Conservation (phyloP, 2,329 filamentous ascomycete genomes). For the Polychaeton citri region DNA sequence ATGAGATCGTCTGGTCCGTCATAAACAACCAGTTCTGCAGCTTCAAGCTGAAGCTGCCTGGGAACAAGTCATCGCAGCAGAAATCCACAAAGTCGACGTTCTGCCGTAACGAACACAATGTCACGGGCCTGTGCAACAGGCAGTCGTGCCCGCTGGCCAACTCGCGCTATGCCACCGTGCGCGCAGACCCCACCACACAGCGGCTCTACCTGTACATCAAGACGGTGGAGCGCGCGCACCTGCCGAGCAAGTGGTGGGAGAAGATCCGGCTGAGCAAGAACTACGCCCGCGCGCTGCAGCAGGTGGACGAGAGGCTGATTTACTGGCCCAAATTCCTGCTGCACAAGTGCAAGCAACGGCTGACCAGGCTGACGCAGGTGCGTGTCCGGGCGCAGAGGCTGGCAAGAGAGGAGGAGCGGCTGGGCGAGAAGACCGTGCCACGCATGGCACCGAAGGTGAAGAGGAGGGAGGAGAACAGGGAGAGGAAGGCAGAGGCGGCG, state of each 20-base stretch:
- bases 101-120: slow-evolving; percentile 64
- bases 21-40: slow-evolving; percentile 93
- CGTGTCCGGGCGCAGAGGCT: slow-evolving; percentile 63
- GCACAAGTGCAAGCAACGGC: slow-evolving; percentile 92
- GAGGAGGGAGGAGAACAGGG: slow-evolving; percentile 33
- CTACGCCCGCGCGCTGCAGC: slow-evolving; percentile 76
- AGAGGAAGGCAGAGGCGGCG: slow-evolving; percentile 37
- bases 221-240: slow-evolving; percentile 75
- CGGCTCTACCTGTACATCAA: slow-evolving; percentile 95
- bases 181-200: slow-evolving; percentile 66
- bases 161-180: slow-evolving; percentile 82
- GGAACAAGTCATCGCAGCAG: slow-evolving; percentile 28
- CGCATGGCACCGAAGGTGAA: slow-evolving; percentile 83
- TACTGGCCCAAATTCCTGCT: slow-evolving; percentile 92
- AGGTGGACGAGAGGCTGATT: slow-evolving; percentile 72
- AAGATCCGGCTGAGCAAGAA: slow-evolving; percentile 79
- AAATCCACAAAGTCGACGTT: slow-evolving; percentile 77
- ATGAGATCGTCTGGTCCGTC: slow-evolving; percentile 95
- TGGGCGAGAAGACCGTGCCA: slow-evolving; percentile 79
- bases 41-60: slow-evolving; percentile 67
- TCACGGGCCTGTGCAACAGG: slow-evolving; percentile 57
- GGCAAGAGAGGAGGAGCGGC: slow-evolving; percentile 74
- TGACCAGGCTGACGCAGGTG: slow-evolving; percentile 86
- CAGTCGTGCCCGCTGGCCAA: slow-evolving; percentile 87
- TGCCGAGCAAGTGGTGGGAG: slow-evolving; percentile 90